Evolutionary conservation across 805 yeast species (phyloP), one percentile per base, ranked within the genome.

Genomic region (Lachancea waltii): DNA sequence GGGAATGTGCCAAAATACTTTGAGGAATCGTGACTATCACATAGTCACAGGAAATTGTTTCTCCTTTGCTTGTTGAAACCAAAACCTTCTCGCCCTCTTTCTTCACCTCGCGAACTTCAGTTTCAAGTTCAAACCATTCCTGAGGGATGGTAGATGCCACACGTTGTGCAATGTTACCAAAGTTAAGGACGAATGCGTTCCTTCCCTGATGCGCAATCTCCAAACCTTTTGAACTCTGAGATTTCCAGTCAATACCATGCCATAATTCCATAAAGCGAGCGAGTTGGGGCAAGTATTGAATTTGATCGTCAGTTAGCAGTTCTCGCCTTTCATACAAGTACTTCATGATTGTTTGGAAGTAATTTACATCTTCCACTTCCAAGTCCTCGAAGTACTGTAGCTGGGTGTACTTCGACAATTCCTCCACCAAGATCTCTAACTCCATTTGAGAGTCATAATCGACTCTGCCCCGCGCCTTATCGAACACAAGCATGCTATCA

Each of bases 1-100:
- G 9, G 0, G 62, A 57, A 3, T 74, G 49, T 40, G 72, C 73
- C 25, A 86, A 61, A 3, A 82, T 69, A 24, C 89, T 81, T 44
- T 81, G 81, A 0, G 96, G 95, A 4, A 84, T 75, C 0, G 95
- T 78, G 5, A 85, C 81, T 10, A 87, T 68, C 20, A 76, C 64
- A 52, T 75, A 81, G 33, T 82, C 77, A 21, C 77, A 68, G 3
- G 47, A 45, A 23, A 65, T 57, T 4, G 30, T 43, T 2, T 44
- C 38, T 3, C 70, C 68, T 6, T 56, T 46, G 1, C 44, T 51
- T 1, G 73, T 63, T 7, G 54, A 60, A 1, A 73, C 63, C 1
- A 44, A 22, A 7, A 63, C 48, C 3, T 58, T 58, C 8, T 43
- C 31, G 5, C 60, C 57, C 7, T 44, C 45, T 11, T 44, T 59